Base-by-base conservation (phyloP, 176 grass and related monocot species). In the Carex myosuroides region DNA sequence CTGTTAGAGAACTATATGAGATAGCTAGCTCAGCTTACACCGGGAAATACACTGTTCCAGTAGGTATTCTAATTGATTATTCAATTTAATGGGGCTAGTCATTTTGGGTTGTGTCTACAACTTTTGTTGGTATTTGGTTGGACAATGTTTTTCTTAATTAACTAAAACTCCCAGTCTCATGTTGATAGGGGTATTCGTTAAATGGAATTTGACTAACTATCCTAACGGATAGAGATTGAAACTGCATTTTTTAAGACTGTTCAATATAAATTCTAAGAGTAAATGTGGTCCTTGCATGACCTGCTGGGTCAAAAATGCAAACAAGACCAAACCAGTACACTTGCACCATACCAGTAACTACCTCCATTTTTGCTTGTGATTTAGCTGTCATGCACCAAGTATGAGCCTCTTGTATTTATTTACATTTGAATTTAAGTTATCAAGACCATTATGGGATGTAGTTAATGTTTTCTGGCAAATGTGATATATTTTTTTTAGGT, bases 21-120 rank as follows among this genome's bases (percentile, higher is more conserved):
- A 81, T 93, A 7, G 95, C 95, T 22, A 95, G 92, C 81, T 68
- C 85, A 5, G 90, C 91, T n/a, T 98, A 98, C 78, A 7, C 64
- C 35, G 95, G 92, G 17, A 98, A 98, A 80, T 94, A 90, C 6
- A 95, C 74, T 55, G 95, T 98, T 76, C 95, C 95, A 5, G 95
- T 98, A 65, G 84, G 90, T 70, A 26, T 81, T 18, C 62, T 87
- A 22, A 55, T 76, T 44, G 8, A 76, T 76, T 44, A 16, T 76
- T 76, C 48, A 54, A 54, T 29, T 76, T 46, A 48, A 16, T 6
- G 21, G 46, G 39, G 21, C 44, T 30, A 52, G 29, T 1, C 13
- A 13, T 46, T 13, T 76, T 44, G 12, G 44, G 12, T 76, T 29
- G 20, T 21, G n/a, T 55, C 71, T 14, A 54, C 4, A 74, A 13